These are phyloP conservation scores for Citrullus mucosospermus DNA, from an alignment of 306 rosid genomes.

Conservation along the genomic window DNA sequence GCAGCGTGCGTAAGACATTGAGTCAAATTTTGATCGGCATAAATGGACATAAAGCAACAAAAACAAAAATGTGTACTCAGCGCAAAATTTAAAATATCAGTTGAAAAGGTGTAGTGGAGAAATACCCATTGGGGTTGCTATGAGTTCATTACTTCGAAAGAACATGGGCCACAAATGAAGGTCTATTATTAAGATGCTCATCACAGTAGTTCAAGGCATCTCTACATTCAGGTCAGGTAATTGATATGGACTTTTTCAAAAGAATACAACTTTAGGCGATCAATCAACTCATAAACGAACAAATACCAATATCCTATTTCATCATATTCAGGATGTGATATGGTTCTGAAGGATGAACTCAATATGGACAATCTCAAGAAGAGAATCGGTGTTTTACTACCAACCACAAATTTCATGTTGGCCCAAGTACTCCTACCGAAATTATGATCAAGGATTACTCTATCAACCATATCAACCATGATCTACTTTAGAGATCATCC, in stretches of 20 bases:
- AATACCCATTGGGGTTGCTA: neutral
- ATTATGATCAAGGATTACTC: too few relatives aligned
- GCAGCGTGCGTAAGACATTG: slow-evolving; percentile 12
- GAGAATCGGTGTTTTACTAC: too few relatives aligned
- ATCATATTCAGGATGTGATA: too few relatives aligned
- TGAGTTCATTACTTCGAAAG: neutral
- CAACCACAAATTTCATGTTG: too few relatives aligned
- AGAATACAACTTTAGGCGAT: neutral
- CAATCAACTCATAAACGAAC: neutral
- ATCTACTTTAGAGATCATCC: too few relatives aligned
- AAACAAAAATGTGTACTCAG: neutral
- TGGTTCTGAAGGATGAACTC: too few relatives aligned
- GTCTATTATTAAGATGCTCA: neutral
- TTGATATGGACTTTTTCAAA: neutral
- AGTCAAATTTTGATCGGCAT: neutral
- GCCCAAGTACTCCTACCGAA: too few relatives aligned
- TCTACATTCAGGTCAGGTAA: neutral
- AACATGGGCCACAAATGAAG: neutral
- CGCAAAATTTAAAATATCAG: neutral
- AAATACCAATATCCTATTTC: neutral
- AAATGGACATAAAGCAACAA: neutral
- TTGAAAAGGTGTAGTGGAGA: neutral
- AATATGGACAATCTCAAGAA: too few relatives aligned
- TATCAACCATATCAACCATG: too few relatives aligned
- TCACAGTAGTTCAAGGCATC: neutral